phyloP scores from a whole-genome alignment of 2,329 filamentous ascomycete genomes.

The Penicillium sp. region DNA sequence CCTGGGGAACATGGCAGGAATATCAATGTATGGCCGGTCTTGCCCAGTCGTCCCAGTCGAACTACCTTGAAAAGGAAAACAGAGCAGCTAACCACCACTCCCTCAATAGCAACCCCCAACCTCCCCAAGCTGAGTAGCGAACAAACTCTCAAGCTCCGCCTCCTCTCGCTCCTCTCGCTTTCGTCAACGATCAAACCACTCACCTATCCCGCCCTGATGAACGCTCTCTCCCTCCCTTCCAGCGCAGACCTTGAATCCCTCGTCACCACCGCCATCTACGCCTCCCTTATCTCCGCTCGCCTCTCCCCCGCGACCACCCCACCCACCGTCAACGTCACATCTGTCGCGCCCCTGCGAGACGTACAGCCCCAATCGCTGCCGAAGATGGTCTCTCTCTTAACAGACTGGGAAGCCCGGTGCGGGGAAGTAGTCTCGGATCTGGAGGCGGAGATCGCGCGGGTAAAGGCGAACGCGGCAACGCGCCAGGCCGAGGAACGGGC shows the following conservation, averaged over 20 bases:
- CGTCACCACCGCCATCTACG: constrained; percentile 83
- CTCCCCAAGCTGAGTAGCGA: constrained; percentile 70
- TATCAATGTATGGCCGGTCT: constrained; percentile 57
- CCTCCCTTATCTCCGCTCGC: constrained; percentile 74
- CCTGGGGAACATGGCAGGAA: constrained; percentile 81
- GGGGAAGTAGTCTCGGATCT: constrained; percentile 68
- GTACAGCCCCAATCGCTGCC: constrained; percentile 70
- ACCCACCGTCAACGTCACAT: constrained; percentile 70
- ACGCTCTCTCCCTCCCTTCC: constrained; percentile 63
- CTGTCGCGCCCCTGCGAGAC: constrained; percentile 82
- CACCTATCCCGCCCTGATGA: constrained; percentile 67
- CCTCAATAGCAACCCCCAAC: constrained; percentile 43
- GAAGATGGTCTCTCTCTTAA: constrained; percentile 64
- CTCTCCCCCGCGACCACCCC: constrained; percentile 82
- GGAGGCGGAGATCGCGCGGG: constrained; percentile 67
- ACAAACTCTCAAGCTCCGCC: constrained; percentile 81
- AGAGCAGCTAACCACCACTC: constrained; percentile 6
- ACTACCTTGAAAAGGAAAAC: background rate
- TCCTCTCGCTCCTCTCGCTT: constrained; percentile 82
- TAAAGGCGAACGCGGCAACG: constrained; percentile 58
- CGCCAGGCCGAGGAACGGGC: constrained; percentile 53
- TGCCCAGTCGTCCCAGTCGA: background rate
- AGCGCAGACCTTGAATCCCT: constrained; percentile 75
- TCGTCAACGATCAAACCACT: constrained; percentile 66
- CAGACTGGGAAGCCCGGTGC: constrained; percentile 77